A percentile compares a stretch with the other conserved stretches of the same genome.
phyloP scores from a whole-genome alignment of 371 early-diverging fungal genomes.

The Circinella umbellata region DNA sequence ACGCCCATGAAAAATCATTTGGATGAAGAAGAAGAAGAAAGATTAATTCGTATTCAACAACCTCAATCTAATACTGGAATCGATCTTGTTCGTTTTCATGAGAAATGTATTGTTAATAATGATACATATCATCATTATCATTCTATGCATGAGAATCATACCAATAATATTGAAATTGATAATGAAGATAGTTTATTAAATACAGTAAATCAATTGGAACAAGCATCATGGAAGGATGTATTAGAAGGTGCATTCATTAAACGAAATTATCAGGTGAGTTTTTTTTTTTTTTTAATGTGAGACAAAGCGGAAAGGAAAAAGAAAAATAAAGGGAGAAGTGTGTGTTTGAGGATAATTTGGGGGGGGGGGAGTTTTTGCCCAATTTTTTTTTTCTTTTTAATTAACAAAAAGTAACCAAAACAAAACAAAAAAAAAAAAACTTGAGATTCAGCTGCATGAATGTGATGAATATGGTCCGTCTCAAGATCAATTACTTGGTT shows the following conservation, averaged over 20 bases:
- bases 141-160: not conserved
- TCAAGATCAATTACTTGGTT: constrained; percentile 7
- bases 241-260: not conserved
- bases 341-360: no score
- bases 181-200: not conserved
- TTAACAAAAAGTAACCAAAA: not conserved
- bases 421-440: no score
- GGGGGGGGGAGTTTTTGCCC: no score
- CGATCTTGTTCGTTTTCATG: constrained; percentile 1
- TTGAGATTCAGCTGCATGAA: constrained; percentile 24
- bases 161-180: not conserved
- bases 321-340: not conserved
- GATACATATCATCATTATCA: not conserved
- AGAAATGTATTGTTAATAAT: not conserved
- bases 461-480: constrained; percentile 24
- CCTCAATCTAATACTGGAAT: not conserved
- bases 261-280: not conserved
- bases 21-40: not conserved
- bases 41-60: constrained; percentile 3
- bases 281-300: not conserved
- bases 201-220: not conserved
- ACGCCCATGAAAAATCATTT: not conserved
- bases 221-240: not conserved
- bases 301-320: not conserved
- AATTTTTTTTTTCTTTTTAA: not conserved